phyloP scores from a whole-genome alignment of 208 protist genomes.

The Angomonas ambiguus region DNA sequence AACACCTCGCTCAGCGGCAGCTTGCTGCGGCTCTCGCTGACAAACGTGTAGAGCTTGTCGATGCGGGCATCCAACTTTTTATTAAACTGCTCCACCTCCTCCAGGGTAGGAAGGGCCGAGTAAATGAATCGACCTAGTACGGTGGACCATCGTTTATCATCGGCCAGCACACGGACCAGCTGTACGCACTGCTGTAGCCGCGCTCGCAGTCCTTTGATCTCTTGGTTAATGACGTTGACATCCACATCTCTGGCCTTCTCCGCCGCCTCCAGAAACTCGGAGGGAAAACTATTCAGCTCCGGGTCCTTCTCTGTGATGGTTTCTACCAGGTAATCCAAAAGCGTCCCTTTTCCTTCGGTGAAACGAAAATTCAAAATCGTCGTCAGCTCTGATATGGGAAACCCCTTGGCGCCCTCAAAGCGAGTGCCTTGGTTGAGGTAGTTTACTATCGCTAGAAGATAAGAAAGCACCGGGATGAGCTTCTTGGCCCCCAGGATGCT shows the following conservation, averaged over 20 bases:
- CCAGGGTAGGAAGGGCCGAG: conserved; percentile 32
- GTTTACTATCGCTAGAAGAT: conserved; percentile 64
- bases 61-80: conserved; percentile 40
- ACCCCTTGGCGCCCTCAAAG: conserved; percentile 64
- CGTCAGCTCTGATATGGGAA: conserved; percentile 66
- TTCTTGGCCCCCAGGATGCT: conserved; percentile 37
- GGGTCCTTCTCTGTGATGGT: conserved; percentile 33
- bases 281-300: conserved; percentile 29
- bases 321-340: conserved; percentile 53
- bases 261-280: conserved; percentile 51
- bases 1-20: conserved; percentile 56
- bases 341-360: conserved; percentile 52
- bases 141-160: conserved; percentile 48
- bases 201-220: conserved; percentile 37
- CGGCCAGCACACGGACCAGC: conserved; percentile 42
- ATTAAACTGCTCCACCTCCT: conserved; percentile 42
- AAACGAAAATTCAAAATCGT: conserved; percentile 64
- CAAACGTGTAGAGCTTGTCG: conserved; percentile 38
- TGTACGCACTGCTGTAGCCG: conserved; percentile 42
- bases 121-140: conserved; percentile 67
- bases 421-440: conserved; percentile 72
- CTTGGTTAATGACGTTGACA: conserved; percentile 41
- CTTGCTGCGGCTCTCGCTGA: conserved; percentile 40
- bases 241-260: conserved; percentile 52
- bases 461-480: conserved; percentile 50